These are phyloP conservation scores for Apiotrichum mycotoxinovorans DNA, from an alignment of 1,284 basidiomycete species.

Conservation along the genomic window DNA sequence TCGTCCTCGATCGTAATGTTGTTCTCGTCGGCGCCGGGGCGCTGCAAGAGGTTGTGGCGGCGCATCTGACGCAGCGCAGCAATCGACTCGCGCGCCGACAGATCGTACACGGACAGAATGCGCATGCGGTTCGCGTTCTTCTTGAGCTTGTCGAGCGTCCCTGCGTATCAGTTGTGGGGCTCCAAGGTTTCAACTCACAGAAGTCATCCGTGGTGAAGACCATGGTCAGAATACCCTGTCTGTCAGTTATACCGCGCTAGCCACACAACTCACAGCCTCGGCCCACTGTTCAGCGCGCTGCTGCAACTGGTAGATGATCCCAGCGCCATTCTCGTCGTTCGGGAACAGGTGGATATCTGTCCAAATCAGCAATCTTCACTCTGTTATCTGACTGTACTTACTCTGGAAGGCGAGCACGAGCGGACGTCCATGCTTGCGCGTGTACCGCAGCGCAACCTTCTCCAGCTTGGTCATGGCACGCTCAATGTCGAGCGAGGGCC, in stretches of 20 bases:
- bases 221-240: constrained; percentile 68
- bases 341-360: constrained; percentile 67
- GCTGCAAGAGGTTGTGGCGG: constrained; percentile 32
- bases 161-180: constrained; percentile 45
- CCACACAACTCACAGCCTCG: constrained; percentile 60
- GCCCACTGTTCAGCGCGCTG: constrained; percentile 81
- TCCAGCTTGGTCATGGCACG: constrained; percentile 80
- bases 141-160: constrained; percentile 51
- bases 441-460: constrained; percentile 70
- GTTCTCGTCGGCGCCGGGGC: not conserved
- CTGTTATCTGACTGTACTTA: constrained; percentile 15
- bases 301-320: constrained; percentile 75
- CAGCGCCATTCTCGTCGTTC: constrained; percentile 71
- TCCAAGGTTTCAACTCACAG: constrained; percentile 49
- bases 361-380: not conserved
- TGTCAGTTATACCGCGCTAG: constrained; percentile 7
- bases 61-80: constrained; percentile 60
- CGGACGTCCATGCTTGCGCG: constrained; percentile 60
- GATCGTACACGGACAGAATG: constrained; percentile 70
- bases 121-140: constrained; percentile 70
- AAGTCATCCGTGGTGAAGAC: constrained; percentile 79
- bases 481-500: constrained; percentile 76
- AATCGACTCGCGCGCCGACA: constrained; percentile 61
- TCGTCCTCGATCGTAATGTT: constrained; percentile 34
- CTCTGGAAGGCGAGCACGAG: constrained; percentile 70